These are phyloP conservation scores for Saccharomyces hybrid DNA, from an alignment of 1,139 yeast genomes.

Conservation along the genomic window DNA sequence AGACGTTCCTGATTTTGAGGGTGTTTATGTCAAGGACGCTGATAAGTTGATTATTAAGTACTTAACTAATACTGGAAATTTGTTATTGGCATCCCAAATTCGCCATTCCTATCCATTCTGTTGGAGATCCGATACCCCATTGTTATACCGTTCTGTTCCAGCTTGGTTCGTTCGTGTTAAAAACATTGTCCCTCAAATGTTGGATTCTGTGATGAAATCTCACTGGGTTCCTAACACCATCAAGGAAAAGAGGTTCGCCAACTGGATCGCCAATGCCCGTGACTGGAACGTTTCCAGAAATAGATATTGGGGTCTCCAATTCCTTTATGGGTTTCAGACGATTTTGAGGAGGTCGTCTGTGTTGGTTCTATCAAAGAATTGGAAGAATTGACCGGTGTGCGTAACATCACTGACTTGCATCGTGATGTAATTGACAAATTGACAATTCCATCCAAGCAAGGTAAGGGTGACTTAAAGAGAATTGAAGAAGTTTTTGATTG, in stretches of 20 bases:
- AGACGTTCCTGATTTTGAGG: constrained; percentile 68
- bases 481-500: constrained; percentile 98
- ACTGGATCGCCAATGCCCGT: constrained; percentile 97
- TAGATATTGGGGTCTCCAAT: constrained; percentile 99
- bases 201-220: constrained; percentile 74
- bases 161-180: constrained; percentile 95
- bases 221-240: constrained; percentile 91
- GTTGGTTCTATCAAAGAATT: constrained; percentile 86
- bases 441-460: constrained; percentile 87
- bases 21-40: constrained; percentile 90
- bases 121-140: constrained; percentile 99
- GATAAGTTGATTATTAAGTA: constrained; percentile 83
- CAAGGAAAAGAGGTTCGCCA: constrained; percentile 89
- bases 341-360: constrained; percentile 85
- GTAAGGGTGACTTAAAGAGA: constrained; percentile 82
- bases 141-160: constrained; percentile 91
- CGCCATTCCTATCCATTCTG: constrained; percentile 98
- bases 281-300: constrained; percentile 98
- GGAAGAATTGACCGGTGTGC: constrained; percentile 71
- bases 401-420: constrained; percentile 79
- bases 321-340: constrained; percentile 96
- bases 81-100: constrained; percentile 72
- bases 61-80: constrained; percentile 67
- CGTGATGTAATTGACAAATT: constrained; percentile 87
- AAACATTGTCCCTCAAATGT: constrained; percentile 82